phyloP scores from a whole-genome alignment of 2,329 filamentous ascomycete species.

The Arthrobotrys sinensis region DNA sequence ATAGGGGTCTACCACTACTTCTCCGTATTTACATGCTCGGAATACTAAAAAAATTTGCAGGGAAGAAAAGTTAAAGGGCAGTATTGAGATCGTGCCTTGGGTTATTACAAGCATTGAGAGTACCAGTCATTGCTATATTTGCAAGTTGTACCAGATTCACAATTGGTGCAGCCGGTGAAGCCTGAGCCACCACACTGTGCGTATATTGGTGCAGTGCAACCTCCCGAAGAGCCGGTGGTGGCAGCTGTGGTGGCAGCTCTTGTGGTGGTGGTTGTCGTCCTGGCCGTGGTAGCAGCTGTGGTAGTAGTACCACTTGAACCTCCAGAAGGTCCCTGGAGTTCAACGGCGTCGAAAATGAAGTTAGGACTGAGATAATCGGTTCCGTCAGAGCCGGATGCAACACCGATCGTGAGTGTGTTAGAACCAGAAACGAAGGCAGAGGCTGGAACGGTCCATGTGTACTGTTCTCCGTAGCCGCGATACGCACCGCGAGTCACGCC shows the following conservation, averaged over 20 bases:
- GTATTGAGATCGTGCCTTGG: slow-evolving; percentile 29
- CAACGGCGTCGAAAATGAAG: slow-evolving; percentile 61
- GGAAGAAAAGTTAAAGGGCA: background rate
- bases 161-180: slow-evolving; percentile 61
- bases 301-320: slow-evolving; percentile 30
- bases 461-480: slow-evolving; percentile 76
- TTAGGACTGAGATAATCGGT: slow-evolving; percentile 74
- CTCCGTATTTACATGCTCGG: background rate
- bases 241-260: slow-evolving; percentile 31
- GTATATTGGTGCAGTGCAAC: slow-evolving; percentile 39
- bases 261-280: background rate
- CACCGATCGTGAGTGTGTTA: slow-evolving; percentile 77
- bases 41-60: background rate
- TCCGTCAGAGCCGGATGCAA: slow-evolving; percentile 74
- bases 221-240: slow-evolving; percentile 12
- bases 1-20: too few relatives aligned
- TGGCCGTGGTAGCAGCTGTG: slow-evolving; percentile 19
- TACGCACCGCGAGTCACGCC: slow-evolving; percentile 78
- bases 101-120: slow-evolving; percentile 62
- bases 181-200: slow-evolving; percentile 64
- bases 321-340: slow-evolving; percentile 48
- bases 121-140: slow-evolving; percentile 62
- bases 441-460: slow-evolving; percentile 74
- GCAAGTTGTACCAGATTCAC: slow-evolving; percentile 62
- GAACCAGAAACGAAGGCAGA: slow-evolving; percentile 74